Evolutionary conservation across 805 yeast species (phyloP).

Genomic region (Suhomyces xylopsoci): DNA sequence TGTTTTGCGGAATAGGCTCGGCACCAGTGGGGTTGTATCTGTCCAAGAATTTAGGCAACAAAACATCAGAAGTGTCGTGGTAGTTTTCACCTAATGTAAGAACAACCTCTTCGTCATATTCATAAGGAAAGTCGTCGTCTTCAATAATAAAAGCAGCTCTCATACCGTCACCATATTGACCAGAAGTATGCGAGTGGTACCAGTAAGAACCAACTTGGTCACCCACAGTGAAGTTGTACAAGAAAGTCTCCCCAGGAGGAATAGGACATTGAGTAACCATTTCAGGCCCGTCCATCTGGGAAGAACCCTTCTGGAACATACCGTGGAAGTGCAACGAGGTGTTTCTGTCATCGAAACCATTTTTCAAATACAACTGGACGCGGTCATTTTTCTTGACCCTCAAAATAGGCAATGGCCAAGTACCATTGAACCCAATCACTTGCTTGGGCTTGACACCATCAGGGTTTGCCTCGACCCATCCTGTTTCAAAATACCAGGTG

Average conservation of each 20-base stretch:
- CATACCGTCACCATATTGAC: constrained; percentile 94
- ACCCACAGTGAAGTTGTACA: constrained; percentile 85
- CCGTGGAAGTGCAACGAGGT: constrained; percentile 95
- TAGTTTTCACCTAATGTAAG: constrained; percentile 85
- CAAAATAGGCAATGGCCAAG: constrained; percentile 88
- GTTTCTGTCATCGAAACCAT: constrained; percentile 65
- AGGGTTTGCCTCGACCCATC: constrained; percentile 64
- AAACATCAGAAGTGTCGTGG: constrained; percentile 55
- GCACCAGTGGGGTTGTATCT: constrained; percentile 94
- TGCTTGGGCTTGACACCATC: constrained; percentile 57
- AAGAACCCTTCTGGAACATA: constrained; percentile 72
- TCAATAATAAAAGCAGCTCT: constrained; percentile 76
- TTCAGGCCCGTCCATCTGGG: constrained; percentile 89
- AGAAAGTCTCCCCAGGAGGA: constrained; percentile 67
- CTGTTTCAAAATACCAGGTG: constrained; percentile 60
- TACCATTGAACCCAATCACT: constrained; percentile 64
- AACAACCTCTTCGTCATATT: constrained; percentile 75
- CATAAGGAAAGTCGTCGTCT: constrained; percentile 63
- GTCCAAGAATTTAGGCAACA: constrained; percentile 57
- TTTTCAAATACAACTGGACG: constrained; percentile 66
- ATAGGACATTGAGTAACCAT: constrained; percentile 88
- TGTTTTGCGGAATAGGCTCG: constrained; percentile 87
- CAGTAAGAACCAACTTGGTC: constrained; percentile 88
- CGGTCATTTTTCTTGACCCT: constrained; percentile 78
- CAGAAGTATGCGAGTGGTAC: constrained; percentile 93